These are phyloP conservation scores for Claviceps fusiformis DNA, from an alignment of 2,329 filamentous ascomycete species.

Conservation along the genomic window DNA sequence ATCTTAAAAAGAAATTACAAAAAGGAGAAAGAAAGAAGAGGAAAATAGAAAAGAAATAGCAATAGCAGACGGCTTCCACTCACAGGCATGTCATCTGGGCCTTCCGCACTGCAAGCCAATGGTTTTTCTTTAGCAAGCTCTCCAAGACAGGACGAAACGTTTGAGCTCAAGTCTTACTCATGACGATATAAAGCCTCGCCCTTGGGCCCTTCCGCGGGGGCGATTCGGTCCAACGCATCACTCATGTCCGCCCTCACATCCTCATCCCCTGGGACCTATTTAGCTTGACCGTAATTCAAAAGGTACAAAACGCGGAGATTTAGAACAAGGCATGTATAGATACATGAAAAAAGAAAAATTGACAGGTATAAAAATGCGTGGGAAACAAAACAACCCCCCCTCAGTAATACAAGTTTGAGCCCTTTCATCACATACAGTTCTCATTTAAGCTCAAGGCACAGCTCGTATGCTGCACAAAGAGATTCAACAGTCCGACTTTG, in stretches of 20 bases:
- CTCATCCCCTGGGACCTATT: conserved; percentile 37
- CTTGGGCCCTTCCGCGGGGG: conserved; percentile 60
- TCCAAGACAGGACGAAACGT: not conserved
- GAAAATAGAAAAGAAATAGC: not conserved
- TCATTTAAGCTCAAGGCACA: conserved; percentile 88
- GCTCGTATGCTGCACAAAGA: conserved; percentile 92
- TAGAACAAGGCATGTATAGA: not conserved
- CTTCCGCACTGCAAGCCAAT: conserved; percentile 50
- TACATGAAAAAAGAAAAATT: too few relatives aligned
- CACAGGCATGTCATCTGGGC: conserved; percentile 86
- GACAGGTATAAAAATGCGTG: not conserved
- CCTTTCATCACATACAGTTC: conserved; percentile 42
- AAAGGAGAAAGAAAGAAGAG: not conserved
- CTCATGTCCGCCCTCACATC: conserved; percentile 91
- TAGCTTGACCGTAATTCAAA: not conserved
- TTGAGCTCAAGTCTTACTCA: conserved; percentile 17
- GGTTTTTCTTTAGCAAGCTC: not conserved
- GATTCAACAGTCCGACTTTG: conserved; percentile 72
- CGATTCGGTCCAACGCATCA: conserved; percentile 82
- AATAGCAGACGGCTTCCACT: conserved; percentile 5
- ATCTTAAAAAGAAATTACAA: not conserved
- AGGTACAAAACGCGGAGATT: not conserved
- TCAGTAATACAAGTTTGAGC: not conserved
- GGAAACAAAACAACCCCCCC: too few relatives aligned
- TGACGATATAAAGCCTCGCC: conserved; percentile 71